Percentiles rank a stretch among this genome's conserved stretches.
phyloP scores from a whole-genome alignment of 1,139 yeast species.

The Saccharomyces hybrid region DNA sequence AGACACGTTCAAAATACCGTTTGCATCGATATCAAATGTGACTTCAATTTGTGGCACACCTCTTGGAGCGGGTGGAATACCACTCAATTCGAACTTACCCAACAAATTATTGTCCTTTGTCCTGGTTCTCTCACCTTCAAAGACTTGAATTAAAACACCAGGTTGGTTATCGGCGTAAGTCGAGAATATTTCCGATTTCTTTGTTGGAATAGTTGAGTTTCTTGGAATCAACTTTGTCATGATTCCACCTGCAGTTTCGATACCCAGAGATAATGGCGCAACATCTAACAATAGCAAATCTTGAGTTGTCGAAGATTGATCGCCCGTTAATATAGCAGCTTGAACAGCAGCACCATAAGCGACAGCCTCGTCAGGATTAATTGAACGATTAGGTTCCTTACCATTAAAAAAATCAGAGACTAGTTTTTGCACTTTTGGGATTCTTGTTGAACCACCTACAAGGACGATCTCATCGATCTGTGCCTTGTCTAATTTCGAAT shows the following conservation, averaged over 20 bases:
- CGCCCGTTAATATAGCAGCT: slow-evolving; percentile 90
- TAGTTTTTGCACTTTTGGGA: slow-evolving; percentile 82
- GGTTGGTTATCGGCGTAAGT: slow-evolving; percentile 97
- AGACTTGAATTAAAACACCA: slow-evolving; percentile 91
- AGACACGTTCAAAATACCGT: slow-evolving; percentile 90
- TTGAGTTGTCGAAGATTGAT: slow-evolving; percentile 70
- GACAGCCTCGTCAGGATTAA: slow-evolving; percentile 71
- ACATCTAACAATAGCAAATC: slow-evolving; percentile 86
- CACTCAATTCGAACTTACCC: slow-evolving; percentile 91
- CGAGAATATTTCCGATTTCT: slow-evolving; percentile 93
- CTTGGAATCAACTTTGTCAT: slow-evolving; percentile 96
- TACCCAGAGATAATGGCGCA: slow-evolving; percentile 90
- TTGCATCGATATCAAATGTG: slow-evolving; percentile 91
- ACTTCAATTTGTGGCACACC: slow-evolving; percentile 98
- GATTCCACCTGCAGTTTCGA: slow-evolving; percentile 97
- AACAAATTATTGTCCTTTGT: slow-evolving; percentile 91
- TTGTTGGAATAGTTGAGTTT: slow-evolving; percentile 94
- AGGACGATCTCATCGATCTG: slow-evolving; percentile 76
- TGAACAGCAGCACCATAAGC: slow-evolving; percentile 75
- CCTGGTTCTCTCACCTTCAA: slow-evolving; percentile 95
- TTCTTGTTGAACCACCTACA: slow-evolving; percentile 91
- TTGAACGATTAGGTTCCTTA: slow-evolving; percentile 78
- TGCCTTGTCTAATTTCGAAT: slow-evolving; percentile 67
- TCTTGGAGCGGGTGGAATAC: slow-evolving; percentile 97
- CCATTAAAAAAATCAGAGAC: slow-evolving; percentile 82